Conservation (phyloP, 208 protist genomes). For the Leishmania tropica region DNA sequence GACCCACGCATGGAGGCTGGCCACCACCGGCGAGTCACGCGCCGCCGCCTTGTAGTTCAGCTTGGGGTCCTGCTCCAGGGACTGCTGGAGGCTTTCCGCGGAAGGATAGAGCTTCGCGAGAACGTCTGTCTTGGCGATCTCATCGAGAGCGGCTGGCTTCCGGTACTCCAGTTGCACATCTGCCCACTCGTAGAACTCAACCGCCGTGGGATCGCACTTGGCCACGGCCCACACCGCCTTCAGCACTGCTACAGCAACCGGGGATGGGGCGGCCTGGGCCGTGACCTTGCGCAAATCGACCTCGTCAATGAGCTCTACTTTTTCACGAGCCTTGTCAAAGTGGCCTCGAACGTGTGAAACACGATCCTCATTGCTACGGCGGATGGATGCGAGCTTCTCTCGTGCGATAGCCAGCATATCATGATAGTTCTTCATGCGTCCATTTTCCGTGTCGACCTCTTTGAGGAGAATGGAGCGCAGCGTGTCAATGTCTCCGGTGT, state of each 20-base stretch:
- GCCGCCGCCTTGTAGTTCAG: constrained; percentile 44
- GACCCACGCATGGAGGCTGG: constrained; percentile 61
- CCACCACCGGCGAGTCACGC: constrained; percentile 47
- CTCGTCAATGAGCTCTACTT: constrained; percentile 46
- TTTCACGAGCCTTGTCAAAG: constrained; percentile 42
- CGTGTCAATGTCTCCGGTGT: constrained; percentile 44
- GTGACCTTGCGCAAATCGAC: constrained; percentile 58
- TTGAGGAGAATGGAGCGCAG: constrained; percentile 54
- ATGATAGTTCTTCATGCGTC: constrained; percentile 51
- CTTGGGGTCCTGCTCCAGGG: constrained; percentile 35
- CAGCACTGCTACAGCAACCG: constrained; percentile 62
- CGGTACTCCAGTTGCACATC: constrained; percentile 70
- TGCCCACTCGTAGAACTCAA: constrained; percentile 61
- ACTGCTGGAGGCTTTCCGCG: constrained; percentile 30
- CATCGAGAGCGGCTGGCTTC: constrained; percentile 34
- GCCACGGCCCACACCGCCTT: constrained; percentile 56
- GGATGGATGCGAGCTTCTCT: constrained; percentile 55
- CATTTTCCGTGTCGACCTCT: constrained; percentile 54
- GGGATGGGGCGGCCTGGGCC: constrained; percentile 48
- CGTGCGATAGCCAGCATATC: constrained; percentile 50
- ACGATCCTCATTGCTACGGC: constrained; percentile 68
- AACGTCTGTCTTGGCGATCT: constrained; percentile 52
- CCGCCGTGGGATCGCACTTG: constrained; percentile 56
- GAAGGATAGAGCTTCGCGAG: constrained; percentile 46
- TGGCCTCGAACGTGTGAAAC: constrained; percentile 15